Base-by-base conservation (phyloP, 495 filamentous ascomycete species). In the Hypoxylon lenormandii region DNA sequence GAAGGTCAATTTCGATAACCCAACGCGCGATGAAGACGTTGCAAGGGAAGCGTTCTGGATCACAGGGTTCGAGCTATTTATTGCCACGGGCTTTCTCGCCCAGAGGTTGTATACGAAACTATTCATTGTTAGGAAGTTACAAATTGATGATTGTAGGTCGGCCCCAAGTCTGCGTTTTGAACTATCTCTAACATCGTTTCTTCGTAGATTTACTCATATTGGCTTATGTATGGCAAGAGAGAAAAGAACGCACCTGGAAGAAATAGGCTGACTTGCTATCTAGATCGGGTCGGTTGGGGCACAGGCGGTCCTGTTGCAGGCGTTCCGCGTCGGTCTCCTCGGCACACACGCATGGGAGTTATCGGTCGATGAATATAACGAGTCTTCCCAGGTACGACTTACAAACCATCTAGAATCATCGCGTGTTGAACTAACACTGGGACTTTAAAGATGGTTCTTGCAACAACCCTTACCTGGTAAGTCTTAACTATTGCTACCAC, bases 31-130 rank as follows among this genome's bases (percentile, higher is more conserved):
- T n/a, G 21, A 36, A 23, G 30, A 54, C 22, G 45, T 40, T 6
- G 21, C 50, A 43, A 54, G 38, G 8, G 13, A 67, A 36, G 56
- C 55, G n/a, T 67, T 53, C 50, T 67, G 64, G 64, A 48, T 67
- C 37, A 59, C 51, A 19, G 47, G 43, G 1, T 54, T 67, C 13
- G 64, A 58, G 16, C 40, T 52, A 26, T 19, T 60, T 5, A 23
- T 67, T 13, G 21, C 43, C 5, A 38, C 57, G 11, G 1, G 50
- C 10, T 67, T 67, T 21, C 38, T 67, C 21, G 23, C 21, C 13
- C 64, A 67, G 38, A 46, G 55, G 6, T 28, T 67, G n/a, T 67
- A 67, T 38, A 52, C 49, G 3, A 52, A 55, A 15, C 13, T 51
- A 5, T 54, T 67, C 36, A 22, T 67, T 3, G 19, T 46, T 5